Evolutionary conservation across 2,329 filamentous ascomycete species (phyloP), one percentile per base, ranked within the genome.

Genomic region (Beauveria scarabaeidicola): DNA sequence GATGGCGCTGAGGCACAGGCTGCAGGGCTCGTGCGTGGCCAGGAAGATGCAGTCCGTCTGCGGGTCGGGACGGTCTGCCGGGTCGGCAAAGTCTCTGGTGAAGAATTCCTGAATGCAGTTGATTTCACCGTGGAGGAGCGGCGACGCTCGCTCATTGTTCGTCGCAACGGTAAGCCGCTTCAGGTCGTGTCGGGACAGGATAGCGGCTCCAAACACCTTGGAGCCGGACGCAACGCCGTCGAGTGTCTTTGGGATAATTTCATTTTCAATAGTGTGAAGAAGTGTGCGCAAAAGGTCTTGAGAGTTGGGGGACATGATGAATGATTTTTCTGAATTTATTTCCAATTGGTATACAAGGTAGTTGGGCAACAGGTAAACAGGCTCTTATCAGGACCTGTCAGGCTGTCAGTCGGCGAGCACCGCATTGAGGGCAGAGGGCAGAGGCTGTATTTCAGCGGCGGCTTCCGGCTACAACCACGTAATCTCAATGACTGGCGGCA

Each of bases 71-170:
- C 78, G 73, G 11, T 70, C 64, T 40, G 67, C 61, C 3, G 76
- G 65, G 51, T 69, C 63, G 13, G 73, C 67, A 61, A 71, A 70
- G 21, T 66, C 65, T 1, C 67, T 66, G 0, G 74, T 73, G 69
- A 81, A 84, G 72, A 84, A 84, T 36, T 77, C 70, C 64, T 83
- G 80, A 69, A 84, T 83, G 73, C 81, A 84, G 68, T 83, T 81
- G 68, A 84, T 82, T 64, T 84, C 81, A 62, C 81, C 81, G 67
- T 84, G 81, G 9, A 84, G 73, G 4, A 84, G 73, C 2, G 81
- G 81, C 5, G 81, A 83, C 1, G 67, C 68, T 11, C 74, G 74
- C 67, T 84, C 81, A 68, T 83, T 78, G 72, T 84, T 84, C 50
- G 80, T 83, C 10, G 80, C 75, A 6, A 80, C 75, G 0, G 78